Percentiles rank a stretch among this genome's conserved stretches.
Evolutionary conservation across 768 basidiomycete species (phyloP).

Genomic region (Lactifluus piperatus): DNA sequence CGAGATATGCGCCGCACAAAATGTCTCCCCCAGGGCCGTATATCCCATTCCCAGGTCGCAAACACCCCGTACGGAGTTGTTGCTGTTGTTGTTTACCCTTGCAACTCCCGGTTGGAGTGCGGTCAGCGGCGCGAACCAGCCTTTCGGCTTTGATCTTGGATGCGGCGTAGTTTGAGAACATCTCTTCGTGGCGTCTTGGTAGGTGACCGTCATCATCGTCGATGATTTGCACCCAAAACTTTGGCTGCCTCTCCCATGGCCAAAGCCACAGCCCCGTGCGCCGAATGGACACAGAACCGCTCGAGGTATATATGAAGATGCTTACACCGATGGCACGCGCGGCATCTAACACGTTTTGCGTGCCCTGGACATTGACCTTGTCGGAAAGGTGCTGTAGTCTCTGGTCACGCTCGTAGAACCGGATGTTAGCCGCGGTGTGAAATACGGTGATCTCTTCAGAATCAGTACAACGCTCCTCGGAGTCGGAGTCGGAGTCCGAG

Average conservation of each 20-base stretch:
- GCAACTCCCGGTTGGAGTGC: conserved; percentile 29
- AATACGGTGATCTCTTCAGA: conserved; percentile 53
- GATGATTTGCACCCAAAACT: conserved; percentile 51
- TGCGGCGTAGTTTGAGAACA: conserved; percentile 73
- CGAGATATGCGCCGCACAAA: conserved; percentile 54
- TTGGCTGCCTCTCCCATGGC: conserved; percentile 63
- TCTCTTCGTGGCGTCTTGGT: conserved; percentile 48
- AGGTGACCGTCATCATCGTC: conserved; percentile 48
- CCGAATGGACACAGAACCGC: conserved; percentile 53
- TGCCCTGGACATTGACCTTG: conserved; percentile 58
- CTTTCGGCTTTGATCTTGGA: conserved; percentile 54
- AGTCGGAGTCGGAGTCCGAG: no score
- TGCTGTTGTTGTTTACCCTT: conserved; percentile 4
- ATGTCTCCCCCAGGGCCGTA: conserved; percentile 73
- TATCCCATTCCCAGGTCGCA: conserved; percentile 72
- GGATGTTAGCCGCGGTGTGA: conserved; percentile 71
- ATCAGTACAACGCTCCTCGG: no score
- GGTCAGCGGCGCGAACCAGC: conserved; percentile 36
- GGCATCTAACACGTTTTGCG: conserved; percentile 56
- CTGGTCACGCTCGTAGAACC: conserved; percentile 60
- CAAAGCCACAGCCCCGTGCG: conserved; percentile 56
- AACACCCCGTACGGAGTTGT: conserved; percentile 53
- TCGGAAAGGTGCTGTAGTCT: conserved; percentile 45
- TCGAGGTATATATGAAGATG: conserved; percentile 64
- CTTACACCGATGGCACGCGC: conserved; percentile 45